phyloP scores from a whole-genome alignment of 202 grass and related monocot species.

The Zizania palustris region DNA sequence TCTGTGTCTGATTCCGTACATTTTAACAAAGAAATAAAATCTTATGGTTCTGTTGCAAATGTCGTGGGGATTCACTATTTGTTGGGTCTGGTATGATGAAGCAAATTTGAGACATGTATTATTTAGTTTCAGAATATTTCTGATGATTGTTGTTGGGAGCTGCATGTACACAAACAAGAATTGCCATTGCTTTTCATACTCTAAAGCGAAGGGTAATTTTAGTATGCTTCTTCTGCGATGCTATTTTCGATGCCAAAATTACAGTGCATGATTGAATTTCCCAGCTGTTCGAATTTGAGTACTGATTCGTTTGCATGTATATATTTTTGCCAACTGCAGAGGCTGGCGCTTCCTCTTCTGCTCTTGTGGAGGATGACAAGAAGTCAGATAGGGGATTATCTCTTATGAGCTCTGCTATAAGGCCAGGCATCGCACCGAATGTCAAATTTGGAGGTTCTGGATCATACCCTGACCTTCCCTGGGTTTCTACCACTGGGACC shows the following conservation, averaged over 20 bases:
- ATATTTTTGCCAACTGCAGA: slow-evolving; percentile 28
- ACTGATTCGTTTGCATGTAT: not conserved
- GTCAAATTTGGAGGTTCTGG: slow-evolving; percentile 89
- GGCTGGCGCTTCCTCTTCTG: slow-evolving; percentile 55
- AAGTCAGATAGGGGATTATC: slow-evolving; percentile 40
- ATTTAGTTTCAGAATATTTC: slow-evolving; percentile 25
- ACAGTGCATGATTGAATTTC: not conserved
- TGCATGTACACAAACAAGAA: not conserved
- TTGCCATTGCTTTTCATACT: not conserved
- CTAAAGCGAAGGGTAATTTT: slow-evolving; percentile 16
- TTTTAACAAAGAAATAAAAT: slow-evolving; percentile 26
- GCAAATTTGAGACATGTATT: slow-evolving; percentile 14
- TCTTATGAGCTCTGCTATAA: slow-evolving; percentile 64
- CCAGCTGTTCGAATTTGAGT: not conserved
- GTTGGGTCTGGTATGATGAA: slow-evolving; percentile 22
- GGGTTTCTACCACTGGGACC: slow-evolving; percentile 75
- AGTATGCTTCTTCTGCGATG: slow-evolving; percentile 1
- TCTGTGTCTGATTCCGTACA: not conserved
- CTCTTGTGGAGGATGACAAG: slow-evolving; percentile 52
- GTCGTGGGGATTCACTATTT: slow-evolving; percentile 1
- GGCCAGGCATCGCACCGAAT: slow-evolving; percentile 69
- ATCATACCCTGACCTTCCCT: slow-evolving; percentile 85
- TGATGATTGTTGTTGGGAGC: slow-evolving; percentile 11
- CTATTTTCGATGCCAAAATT: slow-evolving; percentile 5
- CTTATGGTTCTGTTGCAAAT: slow-evolving; percentile 13